phyloP scores from a whole-genome alignment of 768 basidiomycete species.

The Amanita rubescens region DNA sequence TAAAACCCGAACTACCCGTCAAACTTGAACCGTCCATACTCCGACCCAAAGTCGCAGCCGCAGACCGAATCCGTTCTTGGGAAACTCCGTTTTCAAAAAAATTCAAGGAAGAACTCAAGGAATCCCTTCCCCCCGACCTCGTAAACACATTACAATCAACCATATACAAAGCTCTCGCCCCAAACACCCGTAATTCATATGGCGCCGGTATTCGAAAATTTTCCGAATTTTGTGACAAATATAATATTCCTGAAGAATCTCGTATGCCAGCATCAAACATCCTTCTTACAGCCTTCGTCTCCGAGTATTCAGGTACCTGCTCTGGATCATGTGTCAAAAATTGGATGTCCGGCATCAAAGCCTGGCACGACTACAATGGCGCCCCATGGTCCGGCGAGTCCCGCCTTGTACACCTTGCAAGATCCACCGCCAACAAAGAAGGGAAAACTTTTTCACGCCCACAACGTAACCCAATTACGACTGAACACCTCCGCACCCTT shows the following conservation, averaged over 20 bases:
- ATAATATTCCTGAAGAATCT: slow-evolving; percentile 17
- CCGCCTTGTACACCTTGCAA: slow-evolving; percentile 15
- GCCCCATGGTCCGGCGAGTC: slow-evolving; percentile 29
- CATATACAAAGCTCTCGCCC: slow-evolving; percentile 14
- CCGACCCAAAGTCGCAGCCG: slow-evolving; percentile 15
- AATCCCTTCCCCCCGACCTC: slow-evolving; percentile 7
- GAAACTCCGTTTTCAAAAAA: slow-evolving; percentile 10
- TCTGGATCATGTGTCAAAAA: slow-evolving; percentile 19
- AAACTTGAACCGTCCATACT: not conserved
- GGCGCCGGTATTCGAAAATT: slow-evolving; percentile 27
- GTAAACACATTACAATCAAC: slow-evolving; percentile 1
- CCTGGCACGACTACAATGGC: slow-evolving; percentile 29
- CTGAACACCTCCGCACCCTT: slow-evolving; percentile 24
- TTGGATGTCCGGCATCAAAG: slow-evolving; percentile 28
- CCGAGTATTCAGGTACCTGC: slow-evolving; percentile 7
- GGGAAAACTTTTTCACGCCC: slow-evolving; percentile 13
- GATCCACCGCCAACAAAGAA: slow-evolving; percentile 14
- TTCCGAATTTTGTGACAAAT: slow-evolving; percentile 29
- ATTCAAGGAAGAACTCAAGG: not conserved
- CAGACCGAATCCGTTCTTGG: slow-evolving; percentile 16
- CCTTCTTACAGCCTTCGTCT: slow-evolving; percentile 24
- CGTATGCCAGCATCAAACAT: slow-evolving; percentile 26
- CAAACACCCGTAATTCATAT: slow-evolving; percentile 20
- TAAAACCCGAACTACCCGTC: slow-evolving; percentile 2
- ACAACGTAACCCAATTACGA: slow-evolving; percentile 25